A percentile compares a stretch with the other conserved stretches of the same genome.
phyloP scores from a whole-genome alignment of 257 asterid species.

The Leonotis leonurus region DNA sequence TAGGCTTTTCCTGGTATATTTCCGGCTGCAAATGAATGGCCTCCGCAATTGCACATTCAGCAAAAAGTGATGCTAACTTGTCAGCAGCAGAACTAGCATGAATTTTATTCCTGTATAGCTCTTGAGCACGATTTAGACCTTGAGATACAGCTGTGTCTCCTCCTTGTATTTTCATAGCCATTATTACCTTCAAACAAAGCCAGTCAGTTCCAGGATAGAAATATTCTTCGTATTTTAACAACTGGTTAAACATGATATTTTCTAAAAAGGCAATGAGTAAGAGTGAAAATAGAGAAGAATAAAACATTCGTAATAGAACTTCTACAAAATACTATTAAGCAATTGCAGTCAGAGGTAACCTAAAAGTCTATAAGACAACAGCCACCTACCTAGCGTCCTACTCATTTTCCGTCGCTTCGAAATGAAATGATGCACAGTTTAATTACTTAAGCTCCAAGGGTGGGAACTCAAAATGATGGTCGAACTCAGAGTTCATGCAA shows the following conservation, averaged over 20 bases:
- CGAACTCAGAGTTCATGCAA: background rate
- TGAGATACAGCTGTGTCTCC: constrained; percentile 70
- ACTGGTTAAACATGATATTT: background rate
- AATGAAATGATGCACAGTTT: background rate
- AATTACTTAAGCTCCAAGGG: background rate
- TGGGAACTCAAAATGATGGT: background rate
- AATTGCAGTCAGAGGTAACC: no score
- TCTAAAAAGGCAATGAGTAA: background rate
- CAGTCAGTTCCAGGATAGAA: background rate
- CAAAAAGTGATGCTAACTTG: constrained; percentile 77
- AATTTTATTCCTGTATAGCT: constrained; percentile 52
- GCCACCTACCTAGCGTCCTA: background rate
- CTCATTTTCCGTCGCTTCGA: background rate
- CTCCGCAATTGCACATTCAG: constrained; percentile 92
- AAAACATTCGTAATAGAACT: background rate
- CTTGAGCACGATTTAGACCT: constrained; percentile 67
- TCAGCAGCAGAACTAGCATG: constrained; percentile 73
- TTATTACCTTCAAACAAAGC: constrained; percentile 49
- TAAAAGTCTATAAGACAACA: background rate
- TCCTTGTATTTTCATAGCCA: constrained; percentile 70
- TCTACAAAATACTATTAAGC: background rate
- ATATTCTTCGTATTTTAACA: background rate
- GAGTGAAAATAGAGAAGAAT: background rate
- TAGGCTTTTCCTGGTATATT: no score
- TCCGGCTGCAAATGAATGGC: constrained; percentile 52